Percentiles rank a stretch among this genome's conserved stretches.
Conservation (phyloP, 192 early-diverging fungal genomes). For the Backusella mclennaniae region DNA sequence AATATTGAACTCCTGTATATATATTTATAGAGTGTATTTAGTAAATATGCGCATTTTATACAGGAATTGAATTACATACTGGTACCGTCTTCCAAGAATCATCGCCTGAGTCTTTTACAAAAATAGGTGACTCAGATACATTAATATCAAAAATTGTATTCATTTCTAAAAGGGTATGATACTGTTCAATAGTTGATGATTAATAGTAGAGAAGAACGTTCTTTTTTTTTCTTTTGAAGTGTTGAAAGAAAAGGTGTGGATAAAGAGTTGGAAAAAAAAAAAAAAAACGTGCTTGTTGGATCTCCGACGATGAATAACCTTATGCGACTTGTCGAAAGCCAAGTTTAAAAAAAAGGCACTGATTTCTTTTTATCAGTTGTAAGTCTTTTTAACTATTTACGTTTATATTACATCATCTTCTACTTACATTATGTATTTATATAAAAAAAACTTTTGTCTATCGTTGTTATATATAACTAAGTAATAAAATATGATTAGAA, state of each 20-base stretch:
- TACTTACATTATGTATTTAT: not conserved
- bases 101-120: constrained; percentile 9
- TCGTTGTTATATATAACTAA: not conserved
- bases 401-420: not conserved
- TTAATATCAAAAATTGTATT: constrained; percentile 11
- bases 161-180: not conserved
- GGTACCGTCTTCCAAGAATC: constrained; percentile 16
- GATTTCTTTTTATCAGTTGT: not conserved
- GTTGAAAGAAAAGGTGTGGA: not conserved
- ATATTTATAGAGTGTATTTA: not conserved
- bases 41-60: no score
- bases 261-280: not conserved
- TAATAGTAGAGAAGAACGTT: constrained; percentile 4
- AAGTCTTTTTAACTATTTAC: not conserved
- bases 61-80: not conserved
- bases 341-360: not conserved
- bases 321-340: not conserved
- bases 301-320: constrained; percentile 1
- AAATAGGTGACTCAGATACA: constrained; percentile 5
- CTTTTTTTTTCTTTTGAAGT: constrained; percentile 5
- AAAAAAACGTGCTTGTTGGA: constrained; percentile 5
- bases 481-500: not conserved
- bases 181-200: not conserved
- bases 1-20: constrained; percentile 42
- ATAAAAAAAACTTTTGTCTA: not conserved